Evolutionary conservation across 169 alveolate species (phyloP), one percentile per base, ranked within the genome.

Genomic region (Cryptosporidium muris): DNA sequence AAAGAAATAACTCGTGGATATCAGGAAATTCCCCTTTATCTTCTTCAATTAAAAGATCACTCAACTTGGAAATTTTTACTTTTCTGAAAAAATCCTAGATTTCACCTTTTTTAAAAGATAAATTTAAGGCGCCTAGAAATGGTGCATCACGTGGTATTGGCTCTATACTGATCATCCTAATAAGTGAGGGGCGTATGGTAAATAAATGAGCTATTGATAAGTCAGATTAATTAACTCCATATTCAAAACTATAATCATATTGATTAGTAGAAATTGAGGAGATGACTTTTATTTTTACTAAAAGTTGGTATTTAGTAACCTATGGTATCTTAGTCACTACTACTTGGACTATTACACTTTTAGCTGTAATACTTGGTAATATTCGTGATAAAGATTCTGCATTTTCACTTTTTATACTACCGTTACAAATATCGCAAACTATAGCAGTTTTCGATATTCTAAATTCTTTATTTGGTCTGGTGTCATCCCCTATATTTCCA

Each of bases 1-100:
- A 90, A 40, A 81, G 60, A 80, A 94, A 94, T 47, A 90, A 65
- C 43, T 91, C 95, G 82, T 92, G 90, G 36, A 94, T 82, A 81
- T 95, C 94, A 63, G 94, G 91, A 45, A 92, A 68, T 7, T 74
- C 85, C 25, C 51, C 47, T 25, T 9, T 25, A 7, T 45, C 38
- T 12, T 68, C 85, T 45, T 58, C 74, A 16, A 47, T 9, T 12
- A 25, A 25, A 25, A 25, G 25, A 25, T 25, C 0, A 25, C 0
- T 25, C 25, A 25, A 25, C 25, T 25, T 25, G 25, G 25, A 25
- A 25, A 25, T 25, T 25, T 25, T 25, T 25, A 25, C 25, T 25
- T 25, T 25, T 25, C 25, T 25, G 25, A 25, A 25, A 25, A 51
- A 52, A 9, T 43, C n/a, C 8, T 49, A 11, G 37, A 36, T 42